Evolutionary conservation across 768 basidiomycete species (phyloP), one percentile per base, ranked within the genome.

Genomic region (Kwoniella dendrophila): DNA sequence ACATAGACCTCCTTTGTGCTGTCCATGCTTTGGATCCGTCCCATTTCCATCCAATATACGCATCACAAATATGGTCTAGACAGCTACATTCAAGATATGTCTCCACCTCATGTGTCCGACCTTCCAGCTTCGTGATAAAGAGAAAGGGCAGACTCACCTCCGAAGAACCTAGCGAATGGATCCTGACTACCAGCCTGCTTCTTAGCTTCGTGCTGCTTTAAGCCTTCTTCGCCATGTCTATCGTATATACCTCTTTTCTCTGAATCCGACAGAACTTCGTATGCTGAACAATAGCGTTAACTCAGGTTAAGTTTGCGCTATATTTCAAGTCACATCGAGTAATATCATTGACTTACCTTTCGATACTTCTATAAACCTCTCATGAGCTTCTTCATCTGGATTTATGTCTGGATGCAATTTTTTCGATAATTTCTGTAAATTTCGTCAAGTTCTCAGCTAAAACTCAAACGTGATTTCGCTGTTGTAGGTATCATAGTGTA

Each of bases 381-480:
- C 85, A 73, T 92, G 88, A 12, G 92, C 90, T 16, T 63, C 73
- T 56, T 87, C 84, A 16, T 89, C 90, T 71, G 88, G 88, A 80
- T 94, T 96, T 83, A 95, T 96, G 83, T 99, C 95, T 0, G 95
- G 95, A 73, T 98, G 94, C 58, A 85, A 92, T 80, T 87, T 90
- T 71, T 86, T 86, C 78, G 90, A 91, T 18, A 94, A 82, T 70
- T 86, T 87, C 79, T 72, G 26, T 2, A 40, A 18, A 10, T 7
- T 34, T 41, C 38, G 32, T 33, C 51, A 53, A 14, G 30, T 14
- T 33, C 11, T 43, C 41, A 33, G 52, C 29, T 36, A 12, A 7
- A 18, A 11, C 14, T 52, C 33, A 32, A 22, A n/a, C n/a, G n/a
- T n/a, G n/a, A n/a, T n/a, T n/a, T n/a, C n/a, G n/a, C 44, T 5